Base-by-base conservation (phyloP, 805 yeast species). In the Pichia scutulata region DNA sequence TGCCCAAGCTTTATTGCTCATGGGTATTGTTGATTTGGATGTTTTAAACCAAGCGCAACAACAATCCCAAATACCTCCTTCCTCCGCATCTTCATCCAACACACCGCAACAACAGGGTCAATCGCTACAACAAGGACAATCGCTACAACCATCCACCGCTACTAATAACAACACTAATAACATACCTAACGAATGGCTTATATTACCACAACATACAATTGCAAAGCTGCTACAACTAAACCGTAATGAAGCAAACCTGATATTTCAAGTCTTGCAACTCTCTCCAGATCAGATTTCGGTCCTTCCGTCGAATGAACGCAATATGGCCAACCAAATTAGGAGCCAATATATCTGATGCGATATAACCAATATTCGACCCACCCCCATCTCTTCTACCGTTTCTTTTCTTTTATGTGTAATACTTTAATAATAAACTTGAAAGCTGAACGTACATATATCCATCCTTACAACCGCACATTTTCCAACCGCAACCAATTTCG, bases 1-100 rank as follows among this genome's bases (percentile, higher is more conserved):
- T 1, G 80, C 90, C 0, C 93, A 86, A 62, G 86, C 89, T 2
- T 69, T 86, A 54, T 67, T 86, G 19, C 71, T 84, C 44, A 85
- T 86, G 90, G 95, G 93, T 0, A 73, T 86, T 41, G 78, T 86
- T 22, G 86, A 84, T 61, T 72, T 75, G 39, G 81, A 78, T 43
- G 84, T 82, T n/a, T 79, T 85, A n/a, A 73, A 74, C 36, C 78
- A 80, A 53, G 78, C 86, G n/a, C 33, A 22, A 22, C 44, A 33
- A 13, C 43, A 30, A 28, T 54, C 33, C 12, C 33, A 28, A 28
- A 28, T 28, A 28, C n/a, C 33, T 3, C 33, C n/a, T 3, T 13
- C 33, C 2, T 7, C 33, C 4, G 2, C 33, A 12, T 13, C 33
- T 13, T 13, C 33, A 28, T 13, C 28, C 12, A 26, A 26, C 12